phyloP scores from a whole-genome alignment of 192 early-diverging fungal genomes.

The Podila clonocystis region DNA sequence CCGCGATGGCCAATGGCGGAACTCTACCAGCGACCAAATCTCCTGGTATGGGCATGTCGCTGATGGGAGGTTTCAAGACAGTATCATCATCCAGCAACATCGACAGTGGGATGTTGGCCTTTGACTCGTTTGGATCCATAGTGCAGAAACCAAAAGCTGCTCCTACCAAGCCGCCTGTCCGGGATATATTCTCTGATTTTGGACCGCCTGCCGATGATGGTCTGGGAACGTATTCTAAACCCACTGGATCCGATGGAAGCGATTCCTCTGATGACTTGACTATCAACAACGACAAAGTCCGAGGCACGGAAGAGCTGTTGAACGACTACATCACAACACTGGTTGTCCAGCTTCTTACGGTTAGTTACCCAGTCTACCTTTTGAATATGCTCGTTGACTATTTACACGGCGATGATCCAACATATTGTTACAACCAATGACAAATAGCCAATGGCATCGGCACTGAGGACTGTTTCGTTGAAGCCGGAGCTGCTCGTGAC shows the following conservation, averaged over 20 bases:
- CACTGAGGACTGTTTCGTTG: slow-evolving; percentile 36
- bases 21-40: not conserved
- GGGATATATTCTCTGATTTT: slow-evolving; percentile 38
- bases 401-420: not conserved
- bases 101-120: slow-evolving; percentile 45
- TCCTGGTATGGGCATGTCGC: slow-evolving; percentile 27
- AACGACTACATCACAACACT: slow-evolving; percentile 49
- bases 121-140: slow-evolving; percentile 37
- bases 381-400: not conserved
- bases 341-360: slow-evolving; percentile 45
- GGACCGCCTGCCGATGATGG: slow-evolving; percentile 23
- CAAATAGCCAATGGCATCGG: slow-evolving; percentile 47
- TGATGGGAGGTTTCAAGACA: slow-evolving; percentile 36
- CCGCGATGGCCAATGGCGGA: not conserved
- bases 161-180: not conserved
- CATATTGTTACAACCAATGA: not conserved
- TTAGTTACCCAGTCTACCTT: not conserved
- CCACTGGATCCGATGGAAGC: not conserved
- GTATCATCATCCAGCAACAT: slow-evolving; percentile 9
- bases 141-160: not conserved
- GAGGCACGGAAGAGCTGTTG: slow-evolving; percentile 37
- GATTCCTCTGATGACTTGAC: not conserved
- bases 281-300: slow-evolving; percentile 14
- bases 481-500: slow-evolving; percentile 39
- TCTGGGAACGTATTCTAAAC: not conserved